A percentile compares a stretch with the other conserved stretches of the same genome.
phyloP scores from a whole-genome alignment of 306 rosid genomes.

The Lathyrus tuberosus region DNA sequence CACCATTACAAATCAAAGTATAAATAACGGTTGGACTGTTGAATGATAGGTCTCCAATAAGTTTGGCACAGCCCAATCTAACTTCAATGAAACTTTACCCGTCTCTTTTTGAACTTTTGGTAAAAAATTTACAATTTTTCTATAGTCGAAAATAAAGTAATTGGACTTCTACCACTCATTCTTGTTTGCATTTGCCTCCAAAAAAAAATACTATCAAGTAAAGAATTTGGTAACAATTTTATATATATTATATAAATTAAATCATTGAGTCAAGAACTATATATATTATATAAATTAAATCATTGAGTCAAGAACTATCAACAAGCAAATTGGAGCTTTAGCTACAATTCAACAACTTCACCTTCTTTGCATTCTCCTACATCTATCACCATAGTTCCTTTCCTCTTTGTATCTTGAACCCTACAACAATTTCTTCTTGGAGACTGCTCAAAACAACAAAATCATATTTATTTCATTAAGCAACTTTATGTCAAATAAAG shows the following conservation, averaged over 20 bases:
- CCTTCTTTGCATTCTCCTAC: slow-evolving; percentile 63
- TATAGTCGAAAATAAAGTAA: background rate
- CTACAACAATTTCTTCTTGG: slow-evolving; percentile 81
- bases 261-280: slow-evolving; percentile 13
- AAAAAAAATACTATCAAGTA: background rate
- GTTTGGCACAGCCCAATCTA: too few relatives aligned
- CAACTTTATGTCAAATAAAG: background rate
- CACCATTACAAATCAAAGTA: too few relatives aligned
- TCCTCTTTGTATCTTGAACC: slow-evolving; percentile 44
- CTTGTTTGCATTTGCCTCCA: slow-evolving; percentile 20
- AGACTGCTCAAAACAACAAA: slow-evolving; percentile 49
- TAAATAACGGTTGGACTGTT: too few relatives aligned
- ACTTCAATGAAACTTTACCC: background rate
- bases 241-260: background rate
- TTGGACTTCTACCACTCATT: slow-evolving; percentile 20
- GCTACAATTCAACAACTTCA: slow-evolving; percentile 55
- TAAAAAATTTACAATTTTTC: background rate
- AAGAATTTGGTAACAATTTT: background rate
- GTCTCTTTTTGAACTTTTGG: background rate
- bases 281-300: background rate
- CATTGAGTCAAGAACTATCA: slow-evolving; percentile 25
- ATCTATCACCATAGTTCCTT: slow-evolving; percentile 50
- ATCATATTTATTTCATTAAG: slow-evolving; percentile 13
- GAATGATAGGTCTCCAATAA: too few relatives aligned
- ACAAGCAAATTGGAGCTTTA: slow-evolving; percentile 1